These are phyloP conservation scores for Xerocomus amazonicus DNA, from an alignment of 1,284 basidiomycete genomes.

Conservation along the genomic window DNA sequence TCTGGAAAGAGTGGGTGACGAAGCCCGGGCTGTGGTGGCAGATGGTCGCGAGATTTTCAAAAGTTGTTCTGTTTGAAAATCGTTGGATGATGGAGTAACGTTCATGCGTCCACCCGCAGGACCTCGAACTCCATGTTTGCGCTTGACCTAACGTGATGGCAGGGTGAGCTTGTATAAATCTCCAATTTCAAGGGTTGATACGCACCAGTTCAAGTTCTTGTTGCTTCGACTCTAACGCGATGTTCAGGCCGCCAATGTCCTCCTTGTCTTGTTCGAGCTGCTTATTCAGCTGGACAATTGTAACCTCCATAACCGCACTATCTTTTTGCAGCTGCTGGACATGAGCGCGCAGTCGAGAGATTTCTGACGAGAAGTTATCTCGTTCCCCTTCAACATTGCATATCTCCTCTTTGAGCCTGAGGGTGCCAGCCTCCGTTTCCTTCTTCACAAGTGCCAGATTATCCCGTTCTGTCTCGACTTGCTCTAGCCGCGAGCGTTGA, in stretches of 20 bases:
- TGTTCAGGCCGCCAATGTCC: constrained; percentile 76
- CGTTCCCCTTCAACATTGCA: constrained; percentile 12
- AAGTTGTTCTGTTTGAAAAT: constrained; percentile 45
- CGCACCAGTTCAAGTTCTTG: constrained; percentile 84
- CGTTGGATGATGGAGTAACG: constrained; percentile 21
- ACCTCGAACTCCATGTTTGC: constrained; percentile 60
- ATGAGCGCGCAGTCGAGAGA: constrained; percentile 59
- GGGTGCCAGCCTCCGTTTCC: not conserved
- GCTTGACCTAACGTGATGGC: constrained; percentile 56
- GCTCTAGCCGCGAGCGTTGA: not conserved
- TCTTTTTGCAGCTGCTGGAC: constrained; percentile 72
- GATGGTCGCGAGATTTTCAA: constrained; percentile 39
- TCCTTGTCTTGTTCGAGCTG: constrained; percentile 68
- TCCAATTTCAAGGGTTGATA: constrained; percentile 11
- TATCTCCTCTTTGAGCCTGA: constrained; percentile 8
- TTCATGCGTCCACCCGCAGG: constrained; percentile 55
- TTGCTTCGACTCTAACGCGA: constrained; percentile 85
- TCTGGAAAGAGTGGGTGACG: constrained; percentile 34
- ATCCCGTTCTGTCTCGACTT: not conserved
- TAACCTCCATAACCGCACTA: constrained; percentile 80
- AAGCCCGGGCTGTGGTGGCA: constrained; percentile 23
- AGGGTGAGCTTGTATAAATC: not conserved
- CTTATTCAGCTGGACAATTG: constrained; percentile 69
- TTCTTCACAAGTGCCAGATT: not conserved
- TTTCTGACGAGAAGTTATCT: constrained; percentile 54